Conservation (phyloP, 768 basidiomycete genomes). For the Mycena galopus region DNA sequence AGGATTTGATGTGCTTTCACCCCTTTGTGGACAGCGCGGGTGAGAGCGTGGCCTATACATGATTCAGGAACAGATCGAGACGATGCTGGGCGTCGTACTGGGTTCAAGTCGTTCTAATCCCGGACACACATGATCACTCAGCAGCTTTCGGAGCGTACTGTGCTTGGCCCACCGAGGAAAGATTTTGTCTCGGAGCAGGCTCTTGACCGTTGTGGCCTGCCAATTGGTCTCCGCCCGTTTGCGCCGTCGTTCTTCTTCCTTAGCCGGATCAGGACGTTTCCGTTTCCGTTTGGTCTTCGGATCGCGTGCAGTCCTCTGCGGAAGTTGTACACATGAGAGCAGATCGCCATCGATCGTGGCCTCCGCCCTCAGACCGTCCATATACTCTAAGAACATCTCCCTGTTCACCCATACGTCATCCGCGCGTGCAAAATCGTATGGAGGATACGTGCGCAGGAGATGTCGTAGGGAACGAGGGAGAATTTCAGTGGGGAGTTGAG, state of each 20-base stretch:
- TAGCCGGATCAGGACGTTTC: neutral
- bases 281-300: neutral
- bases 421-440: neutral
- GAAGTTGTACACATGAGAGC: neutral
- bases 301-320: no score
- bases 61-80: neutral
- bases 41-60: constrained; percentile 10
- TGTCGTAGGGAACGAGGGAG: constrained; percentile 21
- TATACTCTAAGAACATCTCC: constrained; percentile 10
- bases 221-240: neutral
- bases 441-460: constrained; percentile 13
- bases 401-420: constrained; percentile 2
- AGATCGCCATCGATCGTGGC: constrained; percentile 1
- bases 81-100: neutral
- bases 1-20: constrained; percentile 6
- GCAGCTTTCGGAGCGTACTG: neutral
- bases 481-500: constrained; percentile 18
- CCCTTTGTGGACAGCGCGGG: constrained; percentile 14
- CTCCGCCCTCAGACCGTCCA: constrained; percentile 12
- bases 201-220: neutral
- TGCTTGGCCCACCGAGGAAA: neutral
- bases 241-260: neutral
- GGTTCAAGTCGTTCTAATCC: constrained; percentile 18
- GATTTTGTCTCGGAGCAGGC: constrained; percentile 14
- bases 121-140: neutral